Evolutionary conservation across 1,284 basidiomycete genomes (phyloP).

Genomic region (Cystobasidiaceae sp.): DNA sequence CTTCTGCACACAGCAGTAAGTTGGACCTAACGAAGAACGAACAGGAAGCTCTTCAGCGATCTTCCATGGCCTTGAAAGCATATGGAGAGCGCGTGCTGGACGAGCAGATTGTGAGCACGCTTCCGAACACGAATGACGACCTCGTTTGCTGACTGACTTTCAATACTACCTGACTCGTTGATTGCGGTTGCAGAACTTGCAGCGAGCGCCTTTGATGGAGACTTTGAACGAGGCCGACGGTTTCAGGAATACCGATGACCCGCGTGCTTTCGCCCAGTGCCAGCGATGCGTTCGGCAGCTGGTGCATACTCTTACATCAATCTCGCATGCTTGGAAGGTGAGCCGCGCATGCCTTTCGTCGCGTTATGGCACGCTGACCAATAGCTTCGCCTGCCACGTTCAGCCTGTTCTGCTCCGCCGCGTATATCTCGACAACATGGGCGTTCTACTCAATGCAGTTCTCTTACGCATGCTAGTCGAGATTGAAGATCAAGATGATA

Average conservation of each 20-base stretch:
- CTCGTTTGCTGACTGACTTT: too few species aligned
- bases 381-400: constrained; percentile 41
- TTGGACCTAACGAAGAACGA: too few species aligned
- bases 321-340: constrained; percentile 70
- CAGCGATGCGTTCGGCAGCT: constrained; percentile 65
- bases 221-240: constrained; percentile 61
- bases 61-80: neutral
- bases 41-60: neutral
- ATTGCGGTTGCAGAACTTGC: constrained; percentile 47
- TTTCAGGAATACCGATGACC: constrained; percentile 67
- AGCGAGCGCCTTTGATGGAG: constrained; percentile 51
- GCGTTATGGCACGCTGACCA: neutral
- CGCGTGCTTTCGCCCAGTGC: constrained; percentile 70
- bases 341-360: constrained; percentile 37
- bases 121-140: neutral
- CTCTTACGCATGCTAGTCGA: constrained; percentile 66
- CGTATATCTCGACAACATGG: constrained; percentile 51
- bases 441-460: constrained; percentile 67
- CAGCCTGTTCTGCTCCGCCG: constrained; percentile 44
- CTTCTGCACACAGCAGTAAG: too few species aligned
- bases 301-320: constrained; percentile 60
- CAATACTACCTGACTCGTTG: neutral
- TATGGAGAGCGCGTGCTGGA: constrained; percentile 10
- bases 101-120: constrained; percentile 36
- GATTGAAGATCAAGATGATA: constrained; percentile 75